Evolutionary conservation across 495 filamentous ascomycete species (phyloP), one percentile per base, ranked within the genome.

Genomic region (Aspergillus asperescens): DNA sequence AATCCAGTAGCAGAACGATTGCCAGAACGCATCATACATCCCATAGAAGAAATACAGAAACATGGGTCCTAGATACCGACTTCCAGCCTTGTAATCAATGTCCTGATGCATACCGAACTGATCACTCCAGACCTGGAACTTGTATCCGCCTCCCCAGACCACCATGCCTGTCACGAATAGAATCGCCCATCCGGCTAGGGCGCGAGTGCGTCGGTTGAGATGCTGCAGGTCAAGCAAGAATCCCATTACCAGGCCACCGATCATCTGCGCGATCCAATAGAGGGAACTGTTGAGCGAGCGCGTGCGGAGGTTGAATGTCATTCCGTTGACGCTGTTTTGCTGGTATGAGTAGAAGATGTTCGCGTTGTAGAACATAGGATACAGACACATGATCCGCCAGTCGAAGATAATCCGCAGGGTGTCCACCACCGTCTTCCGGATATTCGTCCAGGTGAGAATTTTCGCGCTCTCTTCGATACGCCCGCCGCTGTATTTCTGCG

Each of bases 281-380:
- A 81, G 58, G 0, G 71, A 62, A n/a, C 70, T 70, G 53, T 79
- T 80, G 19, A 81, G 65, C 10, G 77, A 67, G 37, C 77, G 68
- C 0, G 73, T 70, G 24, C 73, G 65, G 50, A 76, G 70, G 43
- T 75, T 69, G 60, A 87, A 76, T 9, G 64, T 72, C 59, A 75
- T 62, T 5, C 65, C 62, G 49, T 76, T 78, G 27, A 77, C 71
- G 22, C 77, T 81, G 48, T 80, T 80, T 62, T 82, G 80, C 58
- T 84, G 81, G 62, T 89, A 81, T 4, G 85, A 87, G 68, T 89
- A 89, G 71, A 91, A 92, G 61, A 82, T 84, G 57, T 91, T 91
- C 61, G 85, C 87, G 19, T 80, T 71, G 57, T 74, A 75, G 65
- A 81, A 81, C 31, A 79, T 64, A 1, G 77, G 77, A 20, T 79